Conservation (phyloP, 179 eudicot genomes). For the Actinidia polygama region DNA sequence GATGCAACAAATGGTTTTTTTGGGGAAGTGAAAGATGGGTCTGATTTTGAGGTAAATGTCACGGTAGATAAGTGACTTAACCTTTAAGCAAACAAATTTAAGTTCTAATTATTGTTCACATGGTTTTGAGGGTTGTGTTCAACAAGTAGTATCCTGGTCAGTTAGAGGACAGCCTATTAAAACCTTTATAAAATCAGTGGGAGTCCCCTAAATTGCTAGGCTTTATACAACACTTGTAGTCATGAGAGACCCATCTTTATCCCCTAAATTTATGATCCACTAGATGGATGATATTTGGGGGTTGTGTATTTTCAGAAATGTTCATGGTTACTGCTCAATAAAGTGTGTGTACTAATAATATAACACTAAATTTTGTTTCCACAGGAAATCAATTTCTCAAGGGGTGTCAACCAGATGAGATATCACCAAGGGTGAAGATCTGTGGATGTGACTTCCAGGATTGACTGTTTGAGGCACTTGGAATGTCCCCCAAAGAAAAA, state of each 20-base stretch:
- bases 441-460: constrained; percentile 35
- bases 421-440: constrained; percentile 41
- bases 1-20: background rate
- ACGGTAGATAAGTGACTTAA: background rate
- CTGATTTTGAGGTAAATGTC: background rate
- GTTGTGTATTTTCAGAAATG: background rate
- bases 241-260: background rate
- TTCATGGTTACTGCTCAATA: constrained; percentile 11
- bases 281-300: background rate
- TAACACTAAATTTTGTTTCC: background rate
- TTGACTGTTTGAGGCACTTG: constrained; percentile 18
- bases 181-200: background rate
- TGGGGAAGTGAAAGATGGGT: background rate
- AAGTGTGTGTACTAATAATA: background rate
- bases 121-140: background rate
- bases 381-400: constrained; percentile 37
- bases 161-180: background rate
- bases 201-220: background rate
- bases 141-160: background rate
- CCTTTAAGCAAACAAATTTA: constrained; percentile 3
- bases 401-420: constrained; percentile 34
- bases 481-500: background rate
- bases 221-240: background rate
- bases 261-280: background rate
- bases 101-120: background rate